Base-by-base conservation (phyloP, 805 yeast species). In the Lipomyces chichibuensis region DNA sequence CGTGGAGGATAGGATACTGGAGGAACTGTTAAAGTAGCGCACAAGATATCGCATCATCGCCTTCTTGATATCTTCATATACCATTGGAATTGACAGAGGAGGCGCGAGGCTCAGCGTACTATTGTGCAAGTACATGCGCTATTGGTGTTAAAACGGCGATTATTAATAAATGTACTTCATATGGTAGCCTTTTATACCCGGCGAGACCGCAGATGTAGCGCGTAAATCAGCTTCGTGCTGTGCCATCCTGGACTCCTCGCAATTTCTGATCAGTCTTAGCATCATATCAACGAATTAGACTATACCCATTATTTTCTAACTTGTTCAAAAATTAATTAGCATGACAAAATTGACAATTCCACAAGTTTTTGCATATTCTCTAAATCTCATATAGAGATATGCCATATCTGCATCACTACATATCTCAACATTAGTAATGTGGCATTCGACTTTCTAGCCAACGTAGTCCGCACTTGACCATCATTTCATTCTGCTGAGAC, bases 21-120 rank as follows among this genome's bases (percentile, higher is more conserved):
- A 91, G 74, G 92, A 89, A 77, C 83, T 92, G 69, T 81, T 92
- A 32, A 69, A 71, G 62, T 73, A 49, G 58, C 20, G 9, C 23
- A n/a, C 23, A 43, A n/a, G 11, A 9, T 37, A 17, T 37, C 17
- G 14, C 39, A 37, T 29, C 39, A 37, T 29, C 5, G 32, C 32
- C 7, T 29, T 7, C 17, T 37, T 37, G 17, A 37, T 13, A 37
- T 37, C 13, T 37, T 17, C 43, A 37, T 37, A 37, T 37, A 37
- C 43, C 43, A 9, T 37, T 37, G 43, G 43, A 37, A 37, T 14
- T 13, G 14, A 11, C 17, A 13, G 14, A 14, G 17, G 13, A 13
- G 14, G 39, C 39, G 13, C 32, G 32, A 35, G 43, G 17, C 17
- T 37, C 14, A 13, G 17, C 11, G 23, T n/a, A 6, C 49, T 43